Base-by-base conservation (phyloP, 768 basidiomycete species). In the Hygrophorus russula region DNA sequence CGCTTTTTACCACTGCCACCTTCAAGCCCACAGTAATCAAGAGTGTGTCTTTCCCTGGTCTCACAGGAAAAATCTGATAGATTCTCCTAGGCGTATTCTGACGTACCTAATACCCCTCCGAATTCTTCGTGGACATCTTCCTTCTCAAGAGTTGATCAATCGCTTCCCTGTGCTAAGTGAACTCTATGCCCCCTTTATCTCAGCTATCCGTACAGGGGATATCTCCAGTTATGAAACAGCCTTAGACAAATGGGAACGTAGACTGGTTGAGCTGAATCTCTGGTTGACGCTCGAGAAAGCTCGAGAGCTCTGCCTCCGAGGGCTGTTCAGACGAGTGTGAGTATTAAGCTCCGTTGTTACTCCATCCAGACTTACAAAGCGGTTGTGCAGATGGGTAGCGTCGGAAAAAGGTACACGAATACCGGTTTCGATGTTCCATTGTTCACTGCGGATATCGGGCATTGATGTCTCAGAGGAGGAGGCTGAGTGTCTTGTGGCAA, bases 401-500 rank as follows among this genome's bases (percentile, higher is more conserved):
- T 67, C 73, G 5, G 74, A 78, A 35, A 87, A 84, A 52, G 67
- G 71, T 5, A 80, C 85, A 0, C 73, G 92, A 12, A 82, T 98
- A 39, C 82, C 87, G 0, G 73, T 96, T 39, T 68, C 75, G 2
- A 74, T 84, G 63, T 92, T 97, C 62, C 82, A 83, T 55, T 66
- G 68, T n/a, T 82, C 85, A 4, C 65, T 94, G 39, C 67, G 65
- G 41, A 62, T 89, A 45, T 81, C 84, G 3, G 85, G 82, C 2
- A 71, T 77, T 46, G 74, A 80, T 9, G 76, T 86, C 17, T 68
- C 78, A 6, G 56, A 68, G 47, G 91, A 86, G 51, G 92, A 94
- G 59, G 87, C 88, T 2, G 92, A 97, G 60, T 96, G 92, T 59
- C 73, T 92, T 41, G 78, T 96, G 6, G 91, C 92, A 20, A 93